phyloP scores from a whole-genome alignment of 73 alveolate genomes.

The Paramecium bursaria region DNA sequence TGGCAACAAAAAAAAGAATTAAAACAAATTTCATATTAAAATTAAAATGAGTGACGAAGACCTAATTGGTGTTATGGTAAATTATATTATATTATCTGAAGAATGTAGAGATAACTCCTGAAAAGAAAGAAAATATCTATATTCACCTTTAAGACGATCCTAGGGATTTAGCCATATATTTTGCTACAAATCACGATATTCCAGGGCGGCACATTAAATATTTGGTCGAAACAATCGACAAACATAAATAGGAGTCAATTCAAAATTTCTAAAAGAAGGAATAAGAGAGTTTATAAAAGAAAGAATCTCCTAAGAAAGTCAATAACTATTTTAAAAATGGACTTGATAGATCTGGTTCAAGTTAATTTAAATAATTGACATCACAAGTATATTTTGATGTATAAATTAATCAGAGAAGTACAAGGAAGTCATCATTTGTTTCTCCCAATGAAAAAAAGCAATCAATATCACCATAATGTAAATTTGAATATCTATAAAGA shows the following conservation, averaged over 20 bases:
- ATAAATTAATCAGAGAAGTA: background rate
- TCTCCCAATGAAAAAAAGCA: background rate
- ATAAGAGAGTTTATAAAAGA: too few relatives aligned
- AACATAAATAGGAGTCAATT: constrained; percentile 34
- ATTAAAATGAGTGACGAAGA: too few relatives aligned
- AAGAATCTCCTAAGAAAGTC: background rate
- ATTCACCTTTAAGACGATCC: constrained; percentile 42
- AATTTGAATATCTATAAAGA: background rate
- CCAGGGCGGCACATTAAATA: constrained; percentile 29
- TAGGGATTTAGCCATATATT: constrained; percentile 34
- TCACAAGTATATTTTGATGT: background rate
- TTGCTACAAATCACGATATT: constrained; percentile 50
- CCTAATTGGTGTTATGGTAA: too few relatives aligned
- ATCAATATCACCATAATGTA: background rate
- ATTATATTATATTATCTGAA: constrained; percentile 1
- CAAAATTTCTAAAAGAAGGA: background rate
- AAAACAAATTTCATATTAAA: too few relatives aligned
- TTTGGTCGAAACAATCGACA: constrained; percentile 26
- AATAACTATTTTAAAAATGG: constrained; percentile 39
- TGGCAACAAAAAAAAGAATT: too few relatives aligned
- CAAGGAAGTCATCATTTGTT: background rate
- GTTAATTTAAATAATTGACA: too few relatives aligned
- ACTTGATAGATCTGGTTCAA: too few relatives aligned
- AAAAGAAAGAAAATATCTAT: background rate
- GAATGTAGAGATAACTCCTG: constrained; percentile 34